Conservation (phyloP, 345 rosid species). For the Melaleuca quinquenervia region DNA sequence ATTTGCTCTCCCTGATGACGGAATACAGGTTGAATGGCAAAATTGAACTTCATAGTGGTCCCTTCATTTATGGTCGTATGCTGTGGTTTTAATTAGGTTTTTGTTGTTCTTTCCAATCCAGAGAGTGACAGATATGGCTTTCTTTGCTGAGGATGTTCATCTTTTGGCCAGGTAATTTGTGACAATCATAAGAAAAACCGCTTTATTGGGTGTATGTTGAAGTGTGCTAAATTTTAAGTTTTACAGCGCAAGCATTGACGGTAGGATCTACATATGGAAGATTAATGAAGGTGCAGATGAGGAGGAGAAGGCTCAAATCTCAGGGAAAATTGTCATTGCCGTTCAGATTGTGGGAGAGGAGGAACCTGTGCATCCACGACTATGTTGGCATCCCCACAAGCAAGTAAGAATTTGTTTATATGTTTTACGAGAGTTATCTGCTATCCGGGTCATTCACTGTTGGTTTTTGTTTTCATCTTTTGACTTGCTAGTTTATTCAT, state of each 20-base stretch:
- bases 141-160: constrained; percentile 83
- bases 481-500: neutral
- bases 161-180: constrained; percentile 54
- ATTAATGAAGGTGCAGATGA: constrained; percentile 60
- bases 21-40: neutral
- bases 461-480: neutral
- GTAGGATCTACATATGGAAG: constrained; percentile 50
- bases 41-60: neutral
- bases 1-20: neutral
- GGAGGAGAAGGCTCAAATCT: constrained; percentile 67
- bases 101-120: constrained; percentile 4
- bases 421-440: neutral
- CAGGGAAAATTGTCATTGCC: constrained; percentile 41
- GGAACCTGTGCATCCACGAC: constrained; percentile 41
- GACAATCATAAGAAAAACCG: neutral
- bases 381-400: constrained; percentile 81
- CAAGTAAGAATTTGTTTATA: constrained; percentile 30
- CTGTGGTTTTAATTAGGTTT: neutral
- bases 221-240: neutral
- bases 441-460: neutral
- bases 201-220: neutral
- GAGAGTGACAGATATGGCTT: constrained; percentile 73
- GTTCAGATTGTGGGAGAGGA: constrained; percentile 41
- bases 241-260: constrained; percentile 58
- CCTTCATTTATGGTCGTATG: neutral